A percentile compares a stretch with the other conserved stretches of the same genome.
Conservation (phyloP, 148 eudicot species). For the Salicornia ramosissima region DNA sequence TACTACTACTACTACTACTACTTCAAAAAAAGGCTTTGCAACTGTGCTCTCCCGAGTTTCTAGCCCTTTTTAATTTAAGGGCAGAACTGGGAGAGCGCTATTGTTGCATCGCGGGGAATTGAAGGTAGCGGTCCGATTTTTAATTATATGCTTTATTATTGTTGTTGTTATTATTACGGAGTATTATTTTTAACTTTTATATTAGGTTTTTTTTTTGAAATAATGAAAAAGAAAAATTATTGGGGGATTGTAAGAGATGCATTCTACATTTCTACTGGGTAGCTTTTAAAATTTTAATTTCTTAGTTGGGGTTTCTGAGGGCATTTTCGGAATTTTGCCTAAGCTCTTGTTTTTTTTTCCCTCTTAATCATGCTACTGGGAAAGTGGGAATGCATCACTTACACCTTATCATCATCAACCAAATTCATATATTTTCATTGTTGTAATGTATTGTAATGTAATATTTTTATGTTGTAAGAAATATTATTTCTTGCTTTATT, state of each 20-base stretch:
- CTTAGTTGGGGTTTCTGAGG: not conserved
- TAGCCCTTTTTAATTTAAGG: conserved; percentile 26
- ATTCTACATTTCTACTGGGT: conserved; percentile 47
- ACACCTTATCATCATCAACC: conserved; percentile 33
- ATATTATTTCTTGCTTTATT: too few species aligned
- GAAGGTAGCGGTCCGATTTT: conserved; percentile 94
- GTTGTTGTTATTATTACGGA: not conserved
- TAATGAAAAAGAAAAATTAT: not conserved
- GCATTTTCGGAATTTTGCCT: not conserved
- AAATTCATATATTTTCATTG: too few species aligned
- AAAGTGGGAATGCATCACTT: conserved; percentile 74
- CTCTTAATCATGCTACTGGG: conserved; percentile 34
- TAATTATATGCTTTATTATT: conserved; percentile 16
- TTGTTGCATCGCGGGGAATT: conserved; percentile 91
- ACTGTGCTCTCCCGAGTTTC: conserved; percentile 67
- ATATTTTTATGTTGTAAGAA: too few species aligned
- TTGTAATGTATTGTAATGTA: too few species aligned
- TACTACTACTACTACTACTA: conserved; percentile 20
- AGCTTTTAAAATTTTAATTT: conserved; percentile 18
- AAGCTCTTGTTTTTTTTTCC: conserved; percentile 4
- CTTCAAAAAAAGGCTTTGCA: conserved; percentile 50
- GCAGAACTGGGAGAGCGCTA: conserved; percentile 61
- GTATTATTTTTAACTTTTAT: not conserved
- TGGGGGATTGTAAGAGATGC: conserved; percentile 80
- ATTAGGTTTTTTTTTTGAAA: not conserved